Evolutionary conservation across 192 early-diverging fungal species (phyloP), one percentile per base, ranked within the genome.

Genomic region (Backusella tarrabulga): DNA sequence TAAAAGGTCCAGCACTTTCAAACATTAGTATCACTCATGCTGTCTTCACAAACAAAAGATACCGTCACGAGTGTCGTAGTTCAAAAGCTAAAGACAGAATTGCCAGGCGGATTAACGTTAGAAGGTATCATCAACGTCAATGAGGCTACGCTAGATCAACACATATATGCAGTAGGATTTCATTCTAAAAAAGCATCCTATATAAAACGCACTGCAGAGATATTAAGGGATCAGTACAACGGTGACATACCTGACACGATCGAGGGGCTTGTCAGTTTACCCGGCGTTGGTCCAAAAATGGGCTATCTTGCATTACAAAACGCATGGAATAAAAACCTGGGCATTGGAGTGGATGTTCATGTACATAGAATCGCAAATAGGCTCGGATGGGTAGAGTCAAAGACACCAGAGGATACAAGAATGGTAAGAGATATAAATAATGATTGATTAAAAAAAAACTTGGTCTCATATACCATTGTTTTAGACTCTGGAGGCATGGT

Each of bases 271-370:
- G 85, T 92, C n/a, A 87, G 83, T 56, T 79, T 98, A 63, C 95
- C 95, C 0, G 97, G 97, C 15, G 93, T 98, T 42, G 97, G 97
- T 12, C 97, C 97, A 2, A 98, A 98, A 79, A 98, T 98, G 93
- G 92, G 93, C 5, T 93, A 95, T 74, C 75, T 98, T 77, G 85
- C 92, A 2, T 88, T 98, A 82, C 95, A 97, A 41, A 81, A 75
- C 7, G 96, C 95, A 9, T 98, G 96, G 96, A 87, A 95, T 71
- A 93, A 86, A 41, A 93, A 93, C 68, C 41, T 85, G 29, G 97
- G 96, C 7, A 99, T 99, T 83, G 97, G 97, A 2, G 97, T 99
- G 15, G 97, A 99, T 81, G 94, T 93, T 0, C 97, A 99, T 83
- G 97, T 98, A 12, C 93, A 97, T 85, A 88, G 96, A 54, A 98